Conservation (phyloP, 1,284 basidiomycete species). For the Coniferiporia sulphurascens region DNA sequence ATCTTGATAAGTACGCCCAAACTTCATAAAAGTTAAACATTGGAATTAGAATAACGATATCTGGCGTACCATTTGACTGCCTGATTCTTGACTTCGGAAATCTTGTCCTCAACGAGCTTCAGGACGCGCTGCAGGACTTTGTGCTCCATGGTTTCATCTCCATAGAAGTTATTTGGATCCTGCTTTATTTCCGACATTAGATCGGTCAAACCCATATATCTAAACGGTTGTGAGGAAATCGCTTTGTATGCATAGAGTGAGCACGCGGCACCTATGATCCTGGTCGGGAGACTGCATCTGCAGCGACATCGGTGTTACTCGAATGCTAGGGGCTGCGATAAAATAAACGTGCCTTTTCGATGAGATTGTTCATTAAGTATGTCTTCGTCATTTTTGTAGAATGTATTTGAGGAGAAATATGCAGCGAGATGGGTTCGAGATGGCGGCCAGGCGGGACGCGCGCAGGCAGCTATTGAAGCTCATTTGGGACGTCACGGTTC, state of each 20-base stretch:
- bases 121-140: conserved; percentile 80
- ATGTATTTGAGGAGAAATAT: conserved; percentile 1
- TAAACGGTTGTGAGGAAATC: conserved; percentile 30
- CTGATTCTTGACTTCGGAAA: conserved; percentile 97
- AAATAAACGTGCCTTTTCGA: conserved; percentile 57
- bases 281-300: conserved; percentile 83
- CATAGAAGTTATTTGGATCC: conserved; percentile 61
- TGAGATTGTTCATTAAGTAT: conserved; percentile 74
- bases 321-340: conserved; percentile 4
- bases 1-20: conserved; percentile 85
- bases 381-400: conserved; percentile 62
- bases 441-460: conserved; percentile 10
- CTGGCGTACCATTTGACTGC: conserved; percentile 83
- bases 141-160: conserved; percentile 80
- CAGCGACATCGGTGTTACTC: conserved; percentile 20
- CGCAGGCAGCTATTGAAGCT: not conserved
- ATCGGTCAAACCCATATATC: conserved; percentile 94
- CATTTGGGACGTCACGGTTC: too few relatives aligned
- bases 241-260: conserved; percentile 13
- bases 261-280: conserved; percentile 58
- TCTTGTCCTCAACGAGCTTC: conserved; percentile 84
- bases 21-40: conserved; percentile 35
- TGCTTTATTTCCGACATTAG: conserved; percentile 81
- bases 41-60: not conserved
- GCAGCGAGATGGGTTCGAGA: not conserved